Evolutionary conservation across 1,139 yeast species (phyloP).

Genomic region (Blastobotrys petasosporus): DNA sequence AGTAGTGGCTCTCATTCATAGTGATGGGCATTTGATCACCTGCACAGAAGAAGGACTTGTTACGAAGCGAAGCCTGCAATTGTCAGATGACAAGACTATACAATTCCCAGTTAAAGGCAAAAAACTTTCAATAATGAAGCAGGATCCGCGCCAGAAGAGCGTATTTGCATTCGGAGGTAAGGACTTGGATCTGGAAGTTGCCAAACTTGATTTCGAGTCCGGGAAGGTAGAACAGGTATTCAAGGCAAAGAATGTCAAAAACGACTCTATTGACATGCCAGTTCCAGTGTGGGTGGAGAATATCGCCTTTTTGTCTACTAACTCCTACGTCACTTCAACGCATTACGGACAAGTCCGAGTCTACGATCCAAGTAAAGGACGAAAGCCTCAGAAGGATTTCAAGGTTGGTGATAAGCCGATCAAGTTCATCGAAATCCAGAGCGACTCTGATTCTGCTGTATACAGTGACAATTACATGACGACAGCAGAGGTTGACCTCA

Average conservation of each 20-base stretch:
- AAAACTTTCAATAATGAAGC: constrained; percentile 11
- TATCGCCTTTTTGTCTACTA: constrained; percentile 27
- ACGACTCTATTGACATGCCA: constrained; percentile 33
- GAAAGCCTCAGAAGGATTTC: constrained; percentile 26
- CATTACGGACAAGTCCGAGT: constrained; percentile 52
- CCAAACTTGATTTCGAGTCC: constrained; percentile 16
- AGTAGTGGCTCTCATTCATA: constrained; percentile 14
- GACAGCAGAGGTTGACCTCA: constrained; percentile 19
- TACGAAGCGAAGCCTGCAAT: constrained; percentile 11
- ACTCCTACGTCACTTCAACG: constrained; percentile 53
- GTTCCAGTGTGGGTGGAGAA: constrained; percentile 36
- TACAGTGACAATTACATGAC: constrained; percentile 25
- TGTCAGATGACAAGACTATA: background rate
- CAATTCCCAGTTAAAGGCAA: constrained; percentile 3
- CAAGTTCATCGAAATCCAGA: constrained; percentile 18
- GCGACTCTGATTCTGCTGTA: constrained; percentile 17
- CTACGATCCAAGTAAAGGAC: constrained; percentile 31
- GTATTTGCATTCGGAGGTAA: constrained; percentile 41
- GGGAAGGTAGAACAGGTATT: constrained; percentile 22
- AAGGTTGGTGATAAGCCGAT: constrained; percentile 23
- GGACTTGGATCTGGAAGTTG: constrained; percentile 39
- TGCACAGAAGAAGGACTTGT: constrained; percentile 18
- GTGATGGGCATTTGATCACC: constrained; percentile 11
- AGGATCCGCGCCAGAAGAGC: constrained; percentile 14
- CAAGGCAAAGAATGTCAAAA: constrained; percentile 37